Conservation (phyloP, 768 basidiomycete genomes). For the Macrolepiota fuliginosa region DNA sequence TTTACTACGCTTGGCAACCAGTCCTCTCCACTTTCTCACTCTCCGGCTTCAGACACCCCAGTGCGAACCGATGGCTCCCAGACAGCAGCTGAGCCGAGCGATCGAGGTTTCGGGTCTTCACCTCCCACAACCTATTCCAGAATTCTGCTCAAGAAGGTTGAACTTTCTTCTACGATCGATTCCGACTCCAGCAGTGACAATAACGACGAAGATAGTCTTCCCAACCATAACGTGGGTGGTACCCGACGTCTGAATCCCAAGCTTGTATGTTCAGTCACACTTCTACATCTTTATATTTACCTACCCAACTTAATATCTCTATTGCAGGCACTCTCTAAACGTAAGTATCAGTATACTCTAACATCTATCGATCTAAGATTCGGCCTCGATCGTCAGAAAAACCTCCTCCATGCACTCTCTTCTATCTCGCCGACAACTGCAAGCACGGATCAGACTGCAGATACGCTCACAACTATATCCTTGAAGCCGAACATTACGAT, state of each 20-base stretch:
- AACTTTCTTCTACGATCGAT: neutral
- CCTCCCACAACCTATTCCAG: constrained; percentile 2
- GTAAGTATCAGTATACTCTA: constrained; percentile 34
- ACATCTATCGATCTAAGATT: constrained; percentile 14
- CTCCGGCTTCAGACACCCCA: constrained; percentile 9
- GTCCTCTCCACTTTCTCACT: constrained; percentile 1
- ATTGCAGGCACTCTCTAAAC: constrained; percentile 55
- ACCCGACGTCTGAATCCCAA: constrained; percentile 49
- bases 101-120: neutral
- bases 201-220: constrained; percentile 14
- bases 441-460: constrained; percentile 57
- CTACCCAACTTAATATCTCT: constrained; percentile 17
- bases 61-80: neutral
- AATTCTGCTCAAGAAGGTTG: neutral
- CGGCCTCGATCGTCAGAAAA: constrained; percentile 38
- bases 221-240: constrained; percentile 16
- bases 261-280: constrained; percentile 33
- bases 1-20: neutral
- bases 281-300: constrained; percentile 8
- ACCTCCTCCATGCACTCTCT: constrained; percentile 66
- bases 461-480: constrained; percentile 60
- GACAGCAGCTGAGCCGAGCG: neutral
- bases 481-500: constrained; percentile 50
- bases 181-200: neutral
- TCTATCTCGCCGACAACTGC: constrained; percentile 58